A percentile compares a stretch with the other conserved stretches of the same genome.
phyloP scores from a whole-genome alignment of 1,139 yeast species.

The Groenewaldozyma sp. region DNA sequence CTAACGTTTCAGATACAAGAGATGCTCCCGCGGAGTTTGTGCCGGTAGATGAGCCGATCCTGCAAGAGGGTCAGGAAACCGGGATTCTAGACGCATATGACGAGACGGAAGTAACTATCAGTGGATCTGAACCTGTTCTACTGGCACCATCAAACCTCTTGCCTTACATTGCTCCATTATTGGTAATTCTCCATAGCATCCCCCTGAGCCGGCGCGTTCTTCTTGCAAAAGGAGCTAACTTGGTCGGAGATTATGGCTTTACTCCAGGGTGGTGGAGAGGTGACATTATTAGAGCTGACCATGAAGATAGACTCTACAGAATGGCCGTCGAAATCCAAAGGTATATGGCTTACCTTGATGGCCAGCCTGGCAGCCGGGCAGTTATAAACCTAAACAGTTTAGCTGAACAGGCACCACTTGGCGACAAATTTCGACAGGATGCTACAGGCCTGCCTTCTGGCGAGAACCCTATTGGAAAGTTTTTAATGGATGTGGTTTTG shows the following conservation, averaged over 20 bases:
- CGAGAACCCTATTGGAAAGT: slow-evolving; percentile 18
- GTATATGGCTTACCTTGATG: slow-evolving; percentile 37
- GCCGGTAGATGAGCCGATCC: no score
- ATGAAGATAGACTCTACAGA: slow-evolving; percentile 14
- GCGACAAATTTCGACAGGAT: slow-evolving; percentile 11
- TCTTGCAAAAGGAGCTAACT: slow-evolving; percentile 25
- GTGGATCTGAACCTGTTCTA: slow-evolving; percentile 31
- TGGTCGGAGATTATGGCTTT: slow-evolving; percentile 33
- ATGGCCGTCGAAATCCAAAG: slow-evolving; percentile 35
- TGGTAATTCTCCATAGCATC: slow-evolving; percentile 37
- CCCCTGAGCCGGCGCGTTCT: slow-evolving; percentile 33
- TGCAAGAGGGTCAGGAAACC: no score
- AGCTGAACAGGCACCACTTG: slow-evolving; percentile 15
- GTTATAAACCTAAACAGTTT: slow-evolving; percentile 34
- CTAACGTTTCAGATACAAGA: no score
- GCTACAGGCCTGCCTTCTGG: slow-evolving; percentile 20
- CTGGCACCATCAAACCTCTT: slow-evolving; percentile 32
- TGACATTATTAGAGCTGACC: slow-evolving; percentile 20
- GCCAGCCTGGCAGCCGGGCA: slow-evolving; percentile 30
- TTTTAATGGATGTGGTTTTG: slow-evolving; percentile 13
- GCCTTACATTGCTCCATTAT: slow-evolving; percentile 34
- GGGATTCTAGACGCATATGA: no score
- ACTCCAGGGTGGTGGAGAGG: slow-evolving; percentile 39
- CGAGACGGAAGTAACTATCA: no score
- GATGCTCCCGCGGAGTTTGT: no score